Conservation (phyloP, 2,329 filamentous ascomycete species). For the Cryphonectria radicalis region DNA sequence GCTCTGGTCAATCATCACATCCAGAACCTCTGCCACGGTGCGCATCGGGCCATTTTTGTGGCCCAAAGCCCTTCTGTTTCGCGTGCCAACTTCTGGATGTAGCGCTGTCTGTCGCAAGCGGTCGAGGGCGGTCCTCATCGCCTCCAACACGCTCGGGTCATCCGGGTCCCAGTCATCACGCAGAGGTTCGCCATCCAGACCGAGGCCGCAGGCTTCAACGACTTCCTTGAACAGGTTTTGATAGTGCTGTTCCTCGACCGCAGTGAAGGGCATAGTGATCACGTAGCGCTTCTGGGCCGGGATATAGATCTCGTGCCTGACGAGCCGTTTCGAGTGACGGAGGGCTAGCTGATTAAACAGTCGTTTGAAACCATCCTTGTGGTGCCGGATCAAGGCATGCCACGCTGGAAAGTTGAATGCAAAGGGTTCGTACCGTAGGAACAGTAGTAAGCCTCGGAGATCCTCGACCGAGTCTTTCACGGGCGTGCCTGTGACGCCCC, state of each 20-base stretch:
- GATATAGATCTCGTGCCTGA: conserved; percentile 77
- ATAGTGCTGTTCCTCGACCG: conserved; percentile 91
- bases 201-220: conserved; percentile 70
- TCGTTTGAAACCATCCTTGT: conserved; percentile 67
- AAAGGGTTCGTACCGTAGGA: conserved; percentile 80
- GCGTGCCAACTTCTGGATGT: conserved; percentile 79
- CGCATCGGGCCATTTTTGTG: conserved; percentile 69
- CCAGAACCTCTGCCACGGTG: conserved; percentile 84
- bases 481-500: conserved; percentile 92
- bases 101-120: conserved; percentile 81
- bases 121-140: conserved; percentile 80
- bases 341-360: conserved; percentile 76
- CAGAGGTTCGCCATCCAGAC: conserved; percentile 65
- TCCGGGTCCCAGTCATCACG: conserved; percentile 67
- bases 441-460: conserved; percentile 78
- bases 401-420: conserved; percentile 67
- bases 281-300: conserved; percentile 85
- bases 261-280: conserved; percentile 87
- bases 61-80: conserved; percentile 67
- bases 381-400: conserved; percentile 64
- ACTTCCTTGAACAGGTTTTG: conserved; percentile 75
- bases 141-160: conserved; percentile 59
- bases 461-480: conserved; percentile 71
- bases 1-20: conserved; percentile 89
- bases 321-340: conserved; percentile 81